These are phyloP conservation scores for Candida pseudofarinosa DNA, from an alignment of 805 yeast species.

Conservation along the genomic window DNA sequence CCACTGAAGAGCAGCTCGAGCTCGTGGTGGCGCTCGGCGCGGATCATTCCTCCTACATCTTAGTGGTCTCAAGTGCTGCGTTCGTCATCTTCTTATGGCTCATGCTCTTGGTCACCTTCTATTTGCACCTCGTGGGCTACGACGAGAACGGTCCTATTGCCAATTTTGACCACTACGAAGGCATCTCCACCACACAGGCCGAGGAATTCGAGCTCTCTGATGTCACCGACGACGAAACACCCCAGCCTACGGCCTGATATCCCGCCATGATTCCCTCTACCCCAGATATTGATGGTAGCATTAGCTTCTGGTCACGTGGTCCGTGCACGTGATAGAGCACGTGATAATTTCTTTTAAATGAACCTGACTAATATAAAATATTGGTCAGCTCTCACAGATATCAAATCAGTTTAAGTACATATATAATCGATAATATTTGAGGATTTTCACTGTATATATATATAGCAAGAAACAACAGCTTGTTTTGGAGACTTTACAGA, in stretches of 20 bases:
- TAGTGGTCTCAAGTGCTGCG: constrained; percentile 69
- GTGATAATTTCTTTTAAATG: too few species aligned
- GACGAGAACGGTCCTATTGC: constrained; percentile 35
- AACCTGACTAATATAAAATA: background rate
- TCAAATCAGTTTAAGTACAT: background rate
- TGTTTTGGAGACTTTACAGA: background rate
- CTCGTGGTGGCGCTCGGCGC: constrained; percentile 72
- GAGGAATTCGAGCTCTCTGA: constrained; percentile 36
- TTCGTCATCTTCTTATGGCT: constrained; percentile 68
- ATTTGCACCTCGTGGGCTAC: constrained; percentile 43
- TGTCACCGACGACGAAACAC: constrained; percentile 20
- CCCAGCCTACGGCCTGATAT: background rate
- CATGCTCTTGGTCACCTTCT: constrained; percentile 54
- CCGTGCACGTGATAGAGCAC: too few species aligned
- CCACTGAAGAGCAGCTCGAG: constrained; percentile 81
- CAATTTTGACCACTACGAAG: constrained; percentile 10
- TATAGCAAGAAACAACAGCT: background rate
- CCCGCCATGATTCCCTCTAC: too few species aligned
- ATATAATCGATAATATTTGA: background rate
- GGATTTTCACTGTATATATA: background rate
- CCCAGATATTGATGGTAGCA: too few species aligned
- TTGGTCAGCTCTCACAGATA: background rate
- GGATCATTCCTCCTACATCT: constrained; percentile 79
- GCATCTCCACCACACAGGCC: constrained; percentile 14
- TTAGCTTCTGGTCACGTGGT: too few species aligned